Evolutionary conservation across 1,139 yeast genomes (phyloP), one percentile per base, ranked within the genome.

Genomic region (Komagataea norvegica): DNA sequence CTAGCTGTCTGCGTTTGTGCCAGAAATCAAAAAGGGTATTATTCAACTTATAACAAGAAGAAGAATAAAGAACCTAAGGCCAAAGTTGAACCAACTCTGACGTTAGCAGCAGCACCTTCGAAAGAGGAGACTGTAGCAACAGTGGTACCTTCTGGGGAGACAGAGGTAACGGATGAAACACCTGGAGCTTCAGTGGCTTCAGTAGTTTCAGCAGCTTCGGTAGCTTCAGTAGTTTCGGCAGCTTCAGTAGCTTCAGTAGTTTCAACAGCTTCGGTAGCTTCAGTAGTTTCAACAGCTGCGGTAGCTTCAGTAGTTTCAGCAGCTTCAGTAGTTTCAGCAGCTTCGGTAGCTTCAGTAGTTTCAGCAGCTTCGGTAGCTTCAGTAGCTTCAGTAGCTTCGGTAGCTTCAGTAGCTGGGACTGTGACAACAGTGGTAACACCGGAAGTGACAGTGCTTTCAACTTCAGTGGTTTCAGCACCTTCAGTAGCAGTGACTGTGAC

Each of bases 351-450:
- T 29, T 23, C 32, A 21, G 29, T 8, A 25, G 43, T 23, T 5
- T 8, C 8, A 19, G 32, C 20, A 29, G 36, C 20, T 25, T 23
- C 29, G 21, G 29, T 8, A 25, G 41, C 24, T 16, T 20, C 34
- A 24, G 41, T 14, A n/a, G 34, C 23, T 15, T 32, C 31, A 30
- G 38, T 25, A 24, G 31, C 24, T 17, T 26, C 29, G 26, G 29
- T 34, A 18, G 45, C 28, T 30, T 23, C 6, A 51, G 72, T 67
- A 32, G 48, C 57, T 43, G 61, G 43, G 42, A 60, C 61, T 8
- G 45, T 41, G 29, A 31, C 40, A 33, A 40, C 28, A 29, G 29
- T 16, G 30, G 31, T 23, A 43, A 30, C 32, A 25, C 30, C 40
- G 26, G 37, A 6, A 6, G 19, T 14, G n/a, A n/a, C n/a, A n/a